Evolutionary conservation across 805 yeast species (phyloP), one percentile per base, ranked within the genome.

Genomic region (Scheffersomyces stipitis): DNA sequence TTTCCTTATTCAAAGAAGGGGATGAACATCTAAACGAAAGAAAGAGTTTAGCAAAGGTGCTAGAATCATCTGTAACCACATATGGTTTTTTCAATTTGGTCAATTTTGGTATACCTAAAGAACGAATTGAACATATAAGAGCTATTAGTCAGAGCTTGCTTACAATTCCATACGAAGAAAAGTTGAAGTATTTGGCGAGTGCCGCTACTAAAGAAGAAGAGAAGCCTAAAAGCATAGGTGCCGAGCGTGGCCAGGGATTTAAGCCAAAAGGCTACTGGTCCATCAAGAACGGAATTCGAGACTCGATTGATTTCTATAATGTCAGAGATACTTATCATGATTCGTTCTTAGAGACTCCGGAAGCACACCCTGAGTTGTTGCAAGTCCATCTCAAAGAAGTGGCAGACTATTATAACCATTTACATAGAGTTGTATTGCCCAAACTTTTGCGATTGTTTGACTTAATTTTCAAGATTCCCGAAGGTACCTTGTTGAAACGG

Each of bases 391-490:
- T 40, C 13, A 18, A 16, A 9, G 40, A 40, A 29, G 37, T 40
- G 12, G 37, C 40, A 3, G 24, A 40, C 9, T 40, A 34, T 15
- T 40, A 32, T 26, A 36, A 33, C 16, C 34, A 36, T 13, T 17
- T 40, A 12, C 43, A 40, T 15, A 10, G 34, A 2, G 26, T 14
- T 3, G 33, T 40, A 5, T 27, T 40, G 17, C 43, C 40, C 15
- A 32, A 33, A 15, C 33, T 40, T 24, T 30, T 40, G 14, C 18
- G 16, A n/a, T 34, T 40, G 15, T 40, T 36, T 30, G 43, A 85
- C 47, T 67, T 85, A 49, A 85, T 85, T 50, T 85, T 85, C 90
- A 93, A 84, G 58, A 83, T 81, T 56, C 62, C 39, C 14, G 44
- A 40, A 18, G 42, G 39, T 7, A 39, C 38, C n/a, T 30, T 40